These are phyloP conservation scores for Cordyceps fumosorosea DNA, from an alignment of 2,329 filamentous ascomycete species.

Conservation along the genomic window DNA sequence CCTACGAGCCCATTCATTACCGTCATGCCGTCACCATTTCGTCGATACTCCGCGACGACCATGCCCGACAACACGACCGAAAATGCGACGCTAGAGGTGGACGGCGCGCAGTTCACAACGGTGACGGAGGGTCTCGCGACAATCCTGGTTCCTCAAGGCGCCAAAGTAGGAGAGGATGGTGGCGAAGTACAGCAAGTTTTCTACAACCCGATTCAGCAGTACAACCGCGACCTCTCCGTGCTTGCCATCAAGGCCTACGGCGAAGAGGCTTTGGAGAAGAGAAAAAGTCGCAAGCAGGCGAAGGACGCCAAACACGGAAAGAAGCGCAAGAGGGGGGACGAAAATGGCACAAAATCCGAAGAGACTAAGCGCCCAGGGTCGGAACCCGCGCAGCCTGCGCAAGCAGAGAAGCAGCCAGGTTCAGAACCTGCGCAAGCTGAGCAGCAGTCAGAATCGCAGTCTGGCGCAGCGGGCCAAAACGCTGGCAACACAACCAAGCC, in stretches of 20 bases:
- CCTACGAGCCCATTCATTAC: background rate
- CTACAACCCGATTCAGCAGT: conserved; percentile 98
- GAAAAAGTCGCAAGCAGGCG: conserved; percentile 19
- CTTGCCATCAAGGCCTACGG: conserved; percentile 87
- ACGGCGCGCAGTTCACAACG: conserved; percentile 44
- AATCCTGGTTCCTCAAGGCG: conserved; percentile 46
- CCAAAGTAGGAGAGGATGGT: conserved; percentile 41
- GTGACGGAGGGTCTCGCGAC: conserved; percentile 51
- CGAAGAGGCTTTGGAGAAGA: conserved; percentile 51
- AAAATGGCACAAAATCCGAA: conserved; percentile 21
- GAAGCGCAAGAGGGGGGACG: conserved; percentile 32
- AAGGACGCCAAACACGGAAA: conserved; percentile 34
- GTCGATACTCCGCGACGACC: background rate
- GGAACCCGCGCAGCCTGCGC: background rate
- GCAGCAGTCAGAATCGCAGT: background rate
- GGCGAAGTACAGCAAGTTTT: conserved; percentile 75
- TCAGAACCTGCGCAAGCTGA: background rate
- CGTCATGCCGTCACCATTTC: background rate
- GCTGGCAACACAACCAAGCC: conserved; percentile 29
- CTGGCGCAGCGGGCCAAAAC: conserved; percentile 10
- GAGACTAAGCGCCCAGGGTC: background rate
- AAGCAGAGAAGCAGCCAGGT: conserved; percentile 1
- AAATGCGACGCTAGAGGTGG: conserved; percentile 23
- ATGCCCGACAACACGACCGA: conserved; percentile 5
- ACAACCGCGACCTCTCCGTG: conserved; percentile 92